Evolutionary conservation across 164 flowering plant genomes (phyloP), one percentile per base, ranked within the genome.

Genomic region (Berberis vulgaris): DNA sequence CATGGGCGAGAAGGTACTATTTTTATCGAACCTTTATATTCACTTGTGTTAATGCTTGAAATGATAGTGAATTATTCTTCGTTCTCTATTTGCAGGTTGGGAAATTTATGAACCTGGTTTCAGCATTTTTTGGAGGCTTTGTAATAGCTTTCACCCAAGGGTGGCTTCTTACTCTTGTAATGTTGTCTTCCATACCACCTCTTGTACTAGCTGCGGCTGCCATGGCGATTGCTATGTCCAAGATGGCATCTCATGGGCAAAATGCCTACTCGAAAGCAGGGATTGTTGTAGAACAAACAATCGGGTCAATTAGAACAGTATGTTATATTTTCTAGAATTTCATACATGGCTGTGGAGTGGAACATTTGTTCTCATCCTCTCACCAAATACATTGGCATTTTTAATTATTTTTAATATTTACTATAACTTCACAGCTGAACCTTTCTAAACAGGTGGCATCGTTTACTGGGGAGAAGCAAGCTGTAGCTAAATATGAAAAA

Each of bases 381-480:
- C 26, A 26, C 26, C 26, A 26, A 26, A 26, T 26, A 26, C 26
- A 26, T 26, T 26, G 26, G 26, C 26, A 26, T 26, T 26, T 26
- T 26, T 26, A 26, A 26, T 26, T 26, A 26, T 26, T 26, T 26
- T 26, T 26, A 26, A 26, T 26, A 26, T 26, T 26, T 26, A 26
- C 0, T 26, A 26, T 26, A 26, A 26, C 26, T 26, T 26, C 26
- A 26, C 26, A 26, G 26, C 26, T 26, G 26, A 26, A 26, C 26
- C 26, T 26, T 26, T 26, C 26, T 26, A 26, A 26, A n/a, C 67
- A 91, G 97, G 96, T 91, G 41, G 89, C 89, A 43, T 87, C 98
- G 8, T 92, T 89, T 69, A 87, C 92, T 3, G 95, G 95, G 41
- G 98, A 92, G 80, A 86, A 74, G 63, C 79, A 71, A 76, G 98